These are phyloP conservation scores for Yamadazyma sp. DNA, from an alignment of 805 yeast species.

Conservation along the genomic window DNA sequence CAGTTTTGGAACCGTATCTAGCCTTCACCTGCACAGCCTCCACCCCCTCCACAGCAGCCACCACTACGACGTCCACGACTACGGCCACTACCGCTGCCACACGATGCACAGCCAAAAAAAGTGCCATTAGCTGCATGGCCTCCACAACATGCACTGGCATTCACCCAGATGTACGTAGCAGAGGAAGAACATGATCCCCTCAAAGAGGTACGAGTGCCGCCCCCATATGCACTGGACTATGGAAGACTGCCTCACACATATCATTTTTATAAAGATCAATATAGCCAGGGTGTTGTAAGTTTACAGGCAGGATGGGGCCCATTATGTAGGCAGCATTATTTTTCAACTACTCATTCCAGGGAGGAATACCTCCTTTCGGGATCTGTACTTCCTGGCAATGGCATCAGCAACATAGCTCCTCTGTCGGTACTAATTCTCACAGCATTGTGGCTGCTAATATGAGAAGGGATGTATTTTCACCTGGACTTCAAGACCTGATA, in stretches of 20 bases:
- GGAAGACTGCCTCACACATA: constrained; percentile 2
- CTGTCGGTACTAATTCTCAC: neutral
- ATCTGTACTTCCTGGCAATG: constrained; percentile 1
- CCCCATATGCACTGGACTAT: constrained; percentile 5
- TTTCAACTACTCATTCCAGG: neutral
- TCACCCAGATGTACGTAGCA: neutral
- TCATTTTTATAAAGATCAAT: constrained; percentile 2
- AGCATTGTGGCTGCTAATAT: constrained; percentile 2
- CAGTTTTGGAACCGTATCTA: no score
- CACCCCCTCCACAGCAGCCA: constrained; percentile 1
- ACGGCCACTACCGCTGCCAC: constrained; percentile 1
- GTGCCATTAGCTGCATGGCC: no score
- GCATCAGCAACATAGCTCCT: neutral
- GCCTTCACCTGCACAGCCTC: constrained; percentile 2
- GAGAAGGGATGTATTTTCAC: neutral
- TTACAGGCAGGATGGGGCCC: neutral
- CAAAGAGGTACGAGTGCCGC: neutral
- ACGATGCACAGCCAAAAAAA: neutral
- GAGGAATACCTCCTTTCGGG: no score
- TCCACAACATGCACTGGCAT: neutral
- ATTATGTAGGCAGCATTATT: neutral
- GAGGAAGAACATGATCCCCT: neutral
- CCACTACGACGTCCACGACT: constrained; percentile 1
- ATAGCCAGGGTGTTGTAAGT: neutral
- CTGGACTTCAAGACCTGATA: neutral